Evolutionary conservation across 164 flowering plant genomes (phyloP).

Genomic region (Warburgia ugandensis): DNA sequence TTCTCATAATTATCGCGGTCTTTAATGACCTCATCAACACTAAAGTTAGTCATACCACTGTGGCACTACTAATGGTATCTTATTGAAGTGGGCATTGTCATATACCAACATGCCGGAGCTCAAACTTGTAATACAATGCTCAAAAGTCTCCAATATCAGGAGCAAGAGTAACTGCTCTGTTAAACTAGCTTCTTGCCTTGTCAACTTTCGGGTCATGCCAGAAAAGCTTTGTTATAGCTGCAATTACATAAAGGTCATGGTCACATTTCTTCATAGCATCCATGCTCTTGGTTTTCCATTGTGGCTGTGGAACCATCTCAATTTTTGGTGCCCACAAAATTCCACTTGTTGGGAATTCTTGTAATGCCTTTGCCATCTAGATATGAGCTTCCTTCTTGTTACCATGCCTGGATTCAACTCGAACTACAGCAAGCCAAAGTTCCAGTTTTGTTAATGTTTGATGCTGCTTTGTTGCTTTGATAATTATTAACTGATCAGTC

Average conservation of each 20-base stretch:
- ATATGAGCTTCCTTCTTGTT: constrained; percentile 75
- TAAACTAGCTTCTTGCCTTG: constrained; percentile 72
- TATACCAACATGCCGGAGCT: constrained; percentile 83
- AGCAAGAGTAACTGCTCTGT: constrained; percentile 71
- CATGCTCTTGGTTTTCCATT: constrained; percentile 56
- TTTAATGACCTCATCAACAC: too few species aligned
- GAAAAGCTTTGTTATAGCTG: constrained; percentile 73
- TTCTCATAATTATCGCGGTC: too few species aligned
- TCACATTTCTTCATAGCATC: constrained; percentile 75
- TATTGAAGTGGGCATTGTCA: too few species aligned
- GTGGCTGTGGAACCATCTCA: constrained; percentile 84
- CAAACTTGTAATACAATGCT: constrained; percentile 82
- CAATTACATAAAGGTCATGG: constrained; percentile 78
- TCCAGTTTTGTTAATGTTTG: constrained; percentile 75
- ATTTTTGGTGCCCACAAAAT: constrained; percentile 83
- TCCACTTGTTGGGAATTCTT: constrained; percentile 88
- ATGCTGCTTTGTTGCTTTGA: constrained; percentile 71
- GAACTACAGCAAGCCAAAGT: constrained; percentile 85
- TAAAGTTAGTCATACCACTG: too few species aligned
- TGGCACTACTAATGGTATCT: too few species aligned
- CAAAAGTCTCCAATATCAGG: constrained; percentile 89
- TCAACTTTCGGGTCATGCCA: constrained; percentile 93
- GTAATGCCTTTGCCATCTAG: constrained; percentile 86
- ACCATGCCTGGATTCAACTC: constrained; percentile 76
- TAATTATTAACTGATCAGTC: too few species aligned